These are phyloP conservation scores for Colletotrichum liaoningense DNA, from an alignment of 2,329 filamentous ascomycete species.

Conservation along the genomic window DNA sequence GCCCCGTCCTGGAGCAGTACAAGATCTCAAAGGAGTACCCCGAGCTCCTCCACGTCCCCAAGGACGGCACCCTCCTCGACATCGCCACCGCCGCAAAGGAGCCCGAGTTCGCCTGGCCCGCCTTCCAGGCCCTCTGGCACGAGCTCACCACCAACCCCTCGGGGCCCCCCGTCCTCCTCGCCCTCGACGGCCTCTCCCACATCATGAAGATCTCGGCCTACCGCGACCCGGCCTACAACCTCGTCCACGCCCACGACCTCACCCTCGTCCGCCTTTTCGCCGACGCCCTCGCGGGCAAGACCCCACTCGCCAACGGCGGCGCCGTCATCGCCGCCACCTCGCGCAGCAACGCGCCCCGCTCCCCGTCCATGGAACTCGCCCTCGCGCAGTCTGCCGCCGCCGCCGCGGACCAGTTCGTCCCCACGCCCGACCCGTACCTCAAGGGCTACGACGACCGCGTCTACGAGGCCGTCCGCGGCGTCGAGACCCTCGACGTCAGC, in stretches of 20 bases:
- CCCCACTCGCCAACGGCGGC: slow-evolving; percentile 76
- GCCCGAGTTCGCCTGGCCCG: slow-evolving; percentile 80
- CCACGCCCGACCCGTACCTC: slow-evolving; percentile 63
- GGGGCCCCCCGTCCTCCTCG: slow-evolving; percentile 74
- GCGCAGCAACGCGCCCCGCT: slow-evolving; percentile 74
- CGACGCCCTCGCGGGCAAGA: slow-evolving; percentile 74
- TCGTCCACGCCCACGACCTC: slow-evolving; percentile 89
- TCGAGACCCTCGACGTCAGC: slow-evolving; percentile 67
- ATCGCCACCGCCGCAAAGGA: slow-evolving; percentile 80
- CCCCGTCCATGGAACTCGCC: slow-evolving; percentile 76
- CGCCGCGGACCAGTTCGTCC: slow-evolving; percentile 49
- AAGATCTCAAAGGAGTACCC: slow-evolving; percentile 58
- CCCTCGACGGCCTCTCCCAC: slow-evolving; percentile 83
- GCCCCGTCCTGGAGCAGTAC: slow-evolving; percentile 66
- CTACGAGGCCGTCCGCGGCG: slow-evolving; percentile 62
- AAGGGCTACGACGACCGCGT: slow-evolving; percentile 68
- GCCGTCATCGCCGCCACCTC: slow-evolving; percentile 81
- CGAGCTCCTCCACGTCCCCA: slow-evolving; percentile 68
- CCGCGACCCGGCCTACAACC: slow-evolving; percentile 74
- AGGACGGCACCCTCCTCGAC: slow-evolving; percentile 73
- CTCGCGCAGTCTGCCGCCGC: slow-evolving; percentile 67
- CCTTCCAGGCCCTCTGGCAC: slow-evolving; percentile 83
- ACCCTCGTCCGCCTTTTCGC: slow-evolving; percentile 80
- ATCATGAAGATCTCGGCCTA: slow-evolving; percentile 85
- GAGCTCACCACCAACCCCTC: slow-evolving; percentile 72